These are phyloP conservation scores for Pholiota adiposa DNA, from an alignment of 1,284 basidiomycete species.

Conservation along the genomic window DNA sequence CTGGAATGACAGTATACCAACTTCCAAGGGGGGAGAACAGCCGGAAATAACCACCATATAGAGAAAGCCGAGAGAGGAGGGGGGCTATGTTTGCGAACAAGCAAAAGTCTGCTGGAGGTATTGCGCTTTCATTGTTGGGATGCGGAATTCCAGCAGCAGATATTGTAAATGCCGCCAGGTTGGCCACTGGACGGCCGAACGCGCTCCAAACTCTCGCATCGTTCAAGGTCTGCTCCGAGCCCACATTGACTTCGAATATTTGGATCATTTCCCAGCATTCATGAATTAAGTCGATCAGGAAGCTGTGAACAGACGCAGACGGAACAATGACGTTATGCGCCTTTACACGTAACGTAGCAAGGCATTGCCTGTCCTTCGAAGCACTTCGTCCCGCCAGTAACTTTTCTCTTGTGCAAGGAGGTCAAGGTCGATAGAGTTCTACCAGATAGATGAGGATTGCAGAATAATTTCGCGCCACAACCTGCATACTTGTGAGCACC, in stretches of 20 bases:
- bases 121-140: neutral
- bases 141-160: neutral
- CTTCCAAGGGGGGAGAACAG: neutral
- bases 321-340: neutral
- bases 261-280: neutral
- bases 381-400: neutral
- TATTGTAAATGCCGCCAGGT: neutral
- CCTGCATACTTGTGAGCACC: neutral
- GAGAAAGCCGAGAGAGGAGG: neutral
- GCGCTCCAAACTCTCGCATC: neutral
- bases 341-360: neutral
- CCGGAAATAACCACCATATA: neutral
- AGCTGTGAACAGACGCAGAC: neutral
- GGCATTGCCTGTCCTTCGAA: neutral
- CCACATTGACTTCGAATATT: neutral
- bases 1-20: too few relatives aligned
- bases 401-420: neutral
- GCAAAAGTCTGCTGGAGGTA: neutral
- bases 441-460: neutral
- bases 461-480: slow-evolving; percentile 1
- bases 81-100: neutral
- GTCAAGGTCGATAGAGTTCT: neutral
- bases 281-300: neutral
- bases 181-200: neutral
- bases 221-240: neutral